Conservation (phyloP, 164 flowering plant species). For the Umbellularia californica region DNA sequence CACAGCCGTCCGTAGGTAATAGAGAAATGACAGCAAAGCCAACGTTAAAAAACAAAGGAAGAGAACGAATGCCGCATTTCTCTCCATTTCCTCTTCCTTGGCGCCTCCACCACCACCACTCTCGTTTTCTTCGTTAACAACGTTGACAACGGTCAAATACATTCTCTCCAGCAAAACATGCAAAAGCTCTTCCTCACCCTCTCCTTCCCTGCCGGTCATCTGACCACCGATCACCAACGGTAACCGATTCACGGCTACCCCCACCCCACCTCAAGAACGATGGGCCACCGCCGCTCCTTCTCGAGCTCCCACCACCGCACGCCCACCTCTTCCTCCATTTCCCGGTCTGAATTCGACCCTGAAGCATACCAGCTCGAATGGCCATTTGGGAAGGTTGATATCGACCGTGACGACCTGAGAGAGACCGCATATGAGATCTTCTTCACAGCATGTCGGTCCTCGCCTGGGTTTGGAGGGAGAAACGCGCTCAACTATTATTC, state of each 20-base stretch:
- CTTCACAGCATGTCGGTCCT: slow-evolving; percentile 81
- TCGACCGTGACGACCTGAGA: slow-evolving; percentile 62
- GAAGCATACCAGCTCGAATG: slow-evolving; percentile 36
- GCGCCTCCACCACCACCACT: slow-evolving; percentile 4
- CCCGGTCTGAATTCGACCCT: slow-evolving; percentile 6
- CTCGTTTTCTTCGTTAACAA: slow-evolving; percentile 18
- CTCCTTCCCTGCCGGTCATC: slow-evolving; percentile 27
- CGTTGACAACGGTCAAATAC: slow-evolving; percentile 23
- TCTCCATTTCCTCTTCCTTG: background rate
- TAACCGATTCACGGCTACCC: background rate
- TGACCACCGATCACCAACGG: slow-evolving; percentile 9
- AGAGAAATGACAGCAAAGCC: background rate
- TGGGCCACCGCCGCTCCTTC: slow-evolving; percentile 28
- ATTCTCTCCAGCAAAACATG: too few species aligned
- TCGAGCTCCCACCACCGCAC: slow-evolving; percentile 25
- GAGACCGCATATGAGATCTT: slow-evolving; percentile 83
- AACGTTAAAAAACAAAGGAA: background rate
- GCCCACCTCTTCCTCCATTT: slow-evolving; percentile 9
- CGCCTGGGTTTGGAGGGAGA: slow-evolving; percentile 81
- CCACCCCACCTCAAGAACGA: background rate
- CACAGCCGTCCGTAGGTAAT: too few species aligned
- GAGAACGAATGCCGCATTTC: background rate
- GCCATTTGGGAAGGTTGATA: slow-evolving; percentile 60
- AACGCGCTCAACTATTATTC: slow-evolving; percentile 43
- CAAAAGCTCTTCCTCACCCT: slow-evolving; percentile 7